Percentiles rank a stretch among this genome's conserved stretches.
Evolutionary conservation across 2,329 filamentous ascomycete genomes (phyloP).

Genomic region (Bipolaris zeicola): DNA sequence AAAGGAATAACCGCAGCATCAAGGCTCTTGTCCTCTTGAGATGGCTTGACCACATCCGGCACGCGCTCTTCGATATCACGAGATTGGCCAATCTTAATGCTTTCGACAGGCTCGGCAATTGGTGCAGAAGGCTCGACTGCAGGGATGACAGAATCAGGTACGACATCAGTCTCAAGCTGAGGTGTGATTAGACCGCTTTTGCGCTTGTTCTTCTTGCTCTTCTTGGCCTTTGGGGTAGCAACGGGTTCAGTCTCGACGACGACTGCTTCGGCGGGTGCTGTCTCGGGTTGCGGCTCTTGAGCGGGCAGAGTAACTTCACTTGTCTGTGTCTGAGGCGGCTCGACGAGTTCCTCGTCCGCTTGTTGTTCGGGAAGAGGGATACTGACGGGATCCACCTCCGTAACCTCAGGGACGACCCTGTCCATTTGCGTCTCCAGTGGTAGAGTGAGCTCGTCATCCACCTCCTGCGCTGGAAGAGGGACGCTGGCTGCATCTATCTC

Average conservation of each 20-base stretch:
- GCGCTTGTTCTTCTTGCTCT: slow-evolving; percentile 12
- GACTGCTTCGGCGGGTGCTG: neutral
- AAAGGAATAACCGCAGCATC: slow-evolving; percentile 10
- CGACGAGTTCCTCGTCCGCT: slow-evolving; percentile 2
- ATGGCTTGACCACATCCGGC: neutral
- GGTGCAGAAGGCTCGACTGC: neutral
- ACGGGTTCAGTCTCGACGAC: neutral
- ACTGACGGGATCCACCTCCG: neutral
- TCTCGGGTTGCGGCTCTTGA: neutral
- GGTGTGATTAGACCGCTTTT: slow-evolving; percentile 9
- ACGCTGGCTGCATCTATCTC: neutral
- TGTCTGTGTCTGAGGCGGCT: neutral
- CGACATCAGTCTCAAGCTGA: slow-evolving; percentile 2
- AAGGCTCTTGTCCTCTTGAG: neutral
- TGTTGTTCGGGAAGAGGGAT: slow-evolving; percentile 2
- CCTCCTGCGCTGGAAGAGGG: neutral
- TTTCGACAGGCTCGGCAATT: neutral
- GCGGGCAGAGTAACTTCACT: neutral
- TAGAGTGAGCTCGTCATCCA: slow-evolving; percentile 1
- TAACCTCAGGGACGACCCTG: neutral
- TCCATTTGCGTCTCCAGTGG: neutral
- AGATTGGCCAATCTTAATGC: neutral
- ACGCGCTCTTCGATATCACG: neutral
- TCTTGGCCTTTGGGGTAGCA: slow-evolving; percentile 11
- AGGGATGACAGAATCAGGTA: slow-evolving; percentile 2